Conservation (phyloP, 202 grass and related monocot genomes). For the Schoenoplectus triqueter region DNA sequence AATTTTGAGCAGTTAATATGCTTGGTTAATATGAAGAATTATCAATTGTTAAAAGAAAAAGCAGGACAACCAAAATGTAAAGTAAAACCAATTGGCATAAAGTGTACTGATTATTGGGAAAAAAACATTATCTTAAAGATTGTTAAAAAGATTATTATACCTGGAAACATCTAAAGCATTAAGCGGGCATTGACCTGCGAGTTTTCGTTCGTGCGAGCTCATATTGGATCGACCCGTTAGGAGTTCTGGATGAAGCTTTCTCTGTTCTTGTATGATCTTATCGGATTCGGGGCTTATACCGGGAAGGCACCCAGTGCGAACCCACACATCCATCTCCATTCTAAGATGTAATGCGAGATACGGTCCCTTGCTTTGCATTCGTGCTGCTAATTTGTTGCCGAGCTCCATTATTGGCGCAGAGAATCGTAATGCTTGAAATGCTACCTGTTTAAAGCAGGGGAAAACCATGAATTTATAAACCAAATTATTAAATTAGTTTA, state of each 20-base stretch:
- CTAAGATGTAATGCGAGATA: slow-evolving; percentile 52
- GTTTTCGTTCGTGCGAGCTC: slow-evolving; percentile 50
- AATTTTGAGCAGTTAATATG: background rate
- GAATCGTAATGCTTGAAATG: slow-evolving; percentile 51
- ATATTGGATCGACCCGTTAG: slow-evolving; percentile 49
- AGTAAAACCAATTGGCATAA: background rate
- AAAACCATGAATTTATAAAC: background rate
- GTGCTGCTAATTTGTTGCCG: slow-evolving; percentile 38
- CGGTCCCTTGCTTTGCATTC: slow-evolving; percentile 43
- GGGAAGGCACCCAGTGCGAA: slow-evolving; percentile 52
- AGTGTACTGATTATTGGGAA: background rate
- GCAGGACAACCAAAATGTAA: background rate
- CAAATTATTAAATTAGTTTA: background rate
- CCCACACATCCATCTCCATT: slow-evolving; percentile 57
- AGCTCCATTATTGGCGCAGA: slow-evolving; percentile 39
- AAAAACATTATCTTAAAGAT: background rate
- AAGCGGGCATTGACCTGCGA: slow-evolving; percentile 47
- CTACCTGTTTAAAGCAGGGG: slow-evolving; percentile 38
- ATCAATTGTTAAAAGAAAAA: background rate
- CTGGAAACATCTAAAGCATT: slow-evolving; percentile 44
- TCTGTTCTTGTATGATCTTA: slow-evolving; percentile 46
- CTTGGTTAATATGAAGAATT: background rate
- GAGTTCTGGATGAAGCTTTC: slow-evolving; percentile 46
- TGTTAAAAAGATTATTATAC: background rate
- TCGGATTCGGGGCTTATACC: slow-evolving; percentile 35